Percentiles rank a stretch among this genome's conserved stretches.
Conservation (phyloP, 495 filamentous ascomycete species). For the Darksidea phi region DNA sequence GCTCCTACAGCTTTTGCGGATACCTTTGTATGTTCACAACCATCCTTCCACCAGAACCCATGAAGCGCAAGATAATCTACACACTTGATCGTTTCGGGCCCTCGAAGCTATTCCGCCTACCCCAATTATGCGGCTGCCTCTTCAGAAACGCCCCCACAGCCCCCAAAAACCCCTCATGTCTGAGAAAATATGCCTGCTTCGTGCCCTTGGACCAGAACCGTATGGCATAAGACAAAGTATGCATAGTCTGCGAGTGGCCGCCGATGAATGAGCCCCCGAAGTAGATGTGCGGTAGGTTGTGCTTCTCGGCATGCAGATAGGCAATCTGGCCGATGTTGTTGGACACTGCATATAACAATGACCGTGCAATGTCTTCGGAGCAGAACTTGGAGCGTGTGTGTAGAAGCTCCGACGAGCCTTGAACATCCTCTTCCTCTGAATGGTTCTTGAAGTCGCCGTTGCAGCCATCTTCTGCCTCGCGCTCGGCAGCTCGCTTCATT, state of each 20-base stretch:
- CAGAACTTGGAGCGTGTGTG: slow-evolving; percentile 63
- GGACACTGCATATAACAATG: slow-evolving; percentile 45
- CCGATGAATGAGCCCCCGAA: slow-evolving; percentile 97
- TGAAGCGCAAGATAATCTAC: no score
- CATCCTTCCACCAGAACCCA: no score
- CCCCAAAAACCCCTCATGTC: slow-evolving; percentile 96
- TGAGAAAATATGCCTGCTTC: slow-evolving; percentile 92
- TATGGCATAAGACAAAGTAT: slow-evolving; percentile 92
- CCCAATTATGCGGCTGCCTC: slow-evolving; percentile 88
- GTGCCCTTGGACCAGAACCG: slow-evolving; percentile 93
- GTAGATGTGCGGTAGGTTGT: slow-evolving; percentile 87
- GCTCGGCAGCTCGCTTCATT: slow-evolving; percentile 74
- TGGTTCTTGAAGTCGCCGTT: slow-evolving; percentile 49
- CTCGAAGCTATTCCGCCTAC: slow-evolving; percentile 56
- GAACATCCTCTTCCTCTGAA: slow-evolving; percentile 8
- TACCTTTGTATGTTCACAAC: no score
- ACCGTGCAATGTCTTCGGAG: slow-evolving; percentile 28
- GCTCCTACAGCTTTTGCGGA: no score
- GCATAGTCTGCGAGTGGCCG: slow-evolving; percentile 95
- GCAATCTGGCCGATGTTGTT: slow-evolving; percentile 99
- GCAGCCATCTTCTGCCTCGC: slow-evolving; percentile 72
- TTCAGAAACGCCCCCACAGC: slow-evolving; percentile 93
- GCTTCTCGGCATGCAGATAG: slow-evolving; percentile 90
- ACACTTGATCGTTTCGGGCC: neutral
- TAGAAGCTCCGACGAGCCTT: slow-evolving; percentile 58